Percentiles rank a stretch among this genome's conserved stretches.
phyloP scores from a whole-genome alignment of 225 moss, liverwort and hornwort genomes.

The Straminergon stramineum region DNA sequence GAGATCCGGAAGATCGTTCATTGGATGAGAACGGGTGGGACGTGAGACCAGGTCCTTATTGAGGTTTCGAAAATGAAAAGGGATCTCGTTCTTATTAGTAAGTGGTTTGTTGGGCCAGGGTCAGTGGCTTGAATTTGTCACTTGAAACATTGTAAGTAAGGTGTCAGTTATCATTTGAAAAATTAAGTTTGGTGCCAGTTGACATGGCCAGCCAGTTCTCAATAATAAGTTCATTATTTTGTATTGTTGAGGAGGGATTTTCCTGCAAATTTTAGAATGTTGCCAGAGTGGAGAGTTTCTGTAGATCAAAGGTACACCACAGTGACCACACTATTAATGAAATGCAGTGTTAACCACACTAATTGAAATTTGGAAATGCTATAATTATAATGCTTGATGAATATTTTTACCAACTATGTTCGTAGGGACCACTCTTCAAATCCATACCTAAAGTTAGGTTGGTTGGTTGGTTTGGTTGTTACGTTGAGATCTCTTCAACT shows the following conservation, averaged over 20 bases:
- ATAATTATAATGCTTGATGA: background rate
- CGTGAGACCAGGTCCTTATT: background rate
- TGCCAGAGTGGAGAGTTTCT: background rate
- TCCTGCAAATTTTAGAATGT: background rate
- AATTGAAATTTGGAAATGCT: background rate
- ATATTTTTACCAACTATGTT: too few species aligned
- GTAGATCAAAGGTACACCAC: background rate
- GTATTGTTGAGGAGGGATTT: background rate
- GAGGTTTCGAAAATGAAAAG: background rate
- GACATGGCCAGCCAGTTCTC: background rate
- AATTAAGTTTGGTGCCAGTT: background rate
- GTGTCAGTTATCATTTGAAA: background rate
- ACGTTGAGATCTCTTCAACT: too few species aligned
- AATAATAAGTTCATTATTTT: background rate
- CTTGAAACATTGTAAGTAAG: background rate
- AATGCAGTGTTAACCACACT: too few species aligned
- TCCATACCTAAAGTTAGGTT: too few species aligned
- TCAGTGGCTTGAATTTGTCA: background rate
- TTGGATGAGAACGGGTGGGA: background rate
- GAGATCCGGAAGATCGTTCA: background rate
- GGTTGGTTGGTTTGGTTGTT: too few species aligned
- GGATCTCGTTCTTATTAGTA: background rate
- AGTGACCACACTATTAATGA: too few species aligned
- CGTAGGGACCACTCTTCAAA: background rate
- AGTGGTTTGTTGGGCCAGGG: background rate